These are phyloP conservation scores for Astragalus membranaceus DNA, from an alignment of 306 rosid species.

Conservation along the genomic window DNA sequence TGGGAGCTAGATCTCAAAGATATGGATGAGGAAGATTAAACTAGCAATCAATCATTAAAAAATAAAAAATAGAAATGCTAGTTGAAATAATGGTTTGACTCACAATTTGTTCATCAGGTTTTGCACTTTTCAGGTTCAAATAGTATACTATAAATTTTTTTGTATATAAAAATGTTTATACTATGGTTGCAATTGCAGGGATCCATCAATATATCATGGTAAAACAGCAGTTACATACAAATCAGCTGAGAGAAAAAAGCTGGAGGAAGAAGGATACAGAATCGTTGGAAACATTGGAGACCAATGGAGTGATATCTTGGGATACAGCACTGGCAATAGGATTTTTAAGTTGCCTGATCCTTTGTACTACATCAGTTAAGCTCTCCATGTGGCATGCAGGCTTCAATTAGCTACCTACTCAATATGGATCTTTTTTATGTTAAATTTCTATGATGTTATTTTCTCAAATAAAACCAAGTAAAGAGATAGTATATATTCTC, in stretches of 20 bases:
- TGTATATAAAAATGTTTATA: neutral
- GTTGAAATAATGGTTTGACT: too few relatives aligned
- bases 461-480: neutral
- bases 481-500: neutral
- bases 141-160: too few relatives aligned
- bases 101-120: neutral
- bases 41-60: too few relatives aligned
- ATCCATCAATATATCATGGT: neutral
- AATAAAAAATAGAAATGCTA: too few relatives aligned
- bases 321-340: constrained; percentile 30
- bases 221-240: constrained; percentile 35
- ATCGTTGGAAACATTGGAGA: constrained; percentile 61
- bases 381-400: neutral
- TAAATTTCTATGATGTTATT: neutral
- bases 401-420: neutral
- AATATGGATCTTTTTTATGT: neutral
- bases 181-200: constrained; percentile 35
- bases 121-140: too few relatives aligned
- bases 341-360: constrained; percentile 74
- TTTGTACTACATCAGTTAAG: constrained; percentile 44
- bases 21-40: too few relatives aligned
- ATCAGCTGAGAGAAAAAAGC: constrained; percentile 36
- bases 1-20: too few relatives aligned
- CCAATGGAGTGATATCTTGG: constrained; percentile 67
- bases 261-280: constrained; percentile 37